Evolutionary conservation across 2,329 filamentous ascomycete species (phyloP), one percentile per base, ranked within the genome.

Genomic region (Pseudocercospora macadamiae): DNA sequence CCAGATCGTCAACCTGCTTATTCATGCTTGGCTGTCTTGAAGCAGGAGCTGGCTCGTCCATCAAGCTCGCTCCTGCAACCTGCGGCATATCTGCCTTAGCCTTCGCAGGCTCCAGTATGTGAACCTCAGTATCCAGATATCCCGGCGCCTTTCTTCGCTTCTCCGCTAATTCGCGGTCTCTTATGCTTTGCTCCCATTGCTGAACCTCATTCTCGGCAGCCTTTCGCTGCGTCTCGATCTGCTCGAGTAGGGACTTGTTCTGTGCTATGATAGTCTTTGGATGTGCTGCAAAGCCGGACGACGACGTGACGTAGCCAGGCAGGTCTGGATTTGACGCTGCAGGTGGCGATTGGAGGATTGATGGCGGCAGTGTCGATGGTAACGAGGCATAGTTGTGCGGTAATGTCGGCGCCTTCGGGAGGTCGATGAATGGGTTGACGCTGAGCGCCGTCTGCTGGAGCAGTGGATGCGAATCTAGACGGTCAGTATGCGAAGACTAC

Each of bases 311-410:
- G 75, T 96, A 97, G 64, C 83, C 83, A 26, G 81, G 82, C 66
- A 85, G 51, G 63, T 69, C 76, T 64, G 62, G 67, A 62, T 61
- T 72, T 61, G 61, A 73, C 57, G 66, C 69, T 58, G 71, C 76
- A 65, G 69, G 75, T 18, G 64, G 62, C 70, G 57, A 78, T 59
- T 82, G 82, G 6, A 86, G 83, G 30, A 86, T 82, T 1, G 90
- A 89, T 1, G 86, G 86, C 0, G 95, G 93, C 0, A 97, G 85
- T 2, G 91, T 89, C 0, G 91, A 93, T 0, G 93, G 91, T 71
- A 97, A 88, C 9, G 87, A 84, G 73, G 93, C 93, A 83, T 97
- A 97, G 67, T 91, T 96, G 80, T 97, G 97, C 21, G 95, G 93
- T 6, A 99, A 86, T 0, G 93, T 96, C 18, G 93, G 90, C 23